Evolutionary conservation across 306 rosid genomes (phyloP), one percentile per base, ranked within the genome.

Genomic region (Castanospermum australe): DNA sequence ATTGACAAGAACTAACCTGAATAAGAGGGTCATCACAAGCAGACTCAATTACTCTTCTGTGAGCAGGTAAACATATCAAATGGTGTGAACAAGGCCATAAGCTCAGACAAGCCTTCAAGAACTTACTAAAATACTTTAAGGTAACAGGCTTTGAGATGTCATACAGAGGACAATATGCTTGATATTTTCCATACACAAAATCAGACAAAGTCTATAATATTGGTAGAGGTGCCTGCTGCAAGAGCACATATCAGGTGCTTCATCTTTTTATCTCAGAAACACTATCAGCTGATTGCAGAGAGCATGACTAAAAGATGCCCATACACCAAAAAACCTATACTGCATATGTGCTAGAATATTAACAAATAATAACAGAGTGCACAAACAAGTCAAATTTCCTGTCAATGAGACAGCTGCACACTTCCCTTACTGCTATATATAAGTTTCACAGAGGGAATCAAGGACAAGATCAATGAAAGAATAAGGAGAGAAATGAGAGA

Each of bases 261-360:
- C 22, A 59, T 59, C 22, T 17, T 45, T 69, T 60, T n/a, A 70
- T 22, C 47, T 70, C 52, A 78, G 30, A 59, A 68, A 68, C 64
- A 41, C 14, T 67, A 51, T 33, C 38, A 15, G 33, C 52, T 20
- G 62, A 78, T 13, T 44, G 57, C 77, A 57, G 51, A 68, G 39
- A 18, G 67, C 74, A 66, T 77, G 64, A 63, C 2, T 36, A 54
- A 38, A 64, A 55, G 39, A 67, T 56, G 39, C 52, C 30, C 33
- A 57, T 30, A 36, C 12, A 71, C 56, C 56, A 50, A 62, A 56
- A 24, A 22, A 12, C 66, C 5, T 25, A 38, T 32, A 21, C 5
- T 36, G n/a, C 74, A 65, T 50, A 24, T 21, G 44, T 51, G 73
- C 70, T 44, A 60, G 22, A 39, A 28, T 67, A 41, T 32, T 21